Percentiles rank a stretch among this genome's conserved stretches.
These are phyloP conservation scores for Lolium multiflorum DNA, from an alignment of 176 grass and related monocot genomes.

Conservation along the genomic window DNA sequence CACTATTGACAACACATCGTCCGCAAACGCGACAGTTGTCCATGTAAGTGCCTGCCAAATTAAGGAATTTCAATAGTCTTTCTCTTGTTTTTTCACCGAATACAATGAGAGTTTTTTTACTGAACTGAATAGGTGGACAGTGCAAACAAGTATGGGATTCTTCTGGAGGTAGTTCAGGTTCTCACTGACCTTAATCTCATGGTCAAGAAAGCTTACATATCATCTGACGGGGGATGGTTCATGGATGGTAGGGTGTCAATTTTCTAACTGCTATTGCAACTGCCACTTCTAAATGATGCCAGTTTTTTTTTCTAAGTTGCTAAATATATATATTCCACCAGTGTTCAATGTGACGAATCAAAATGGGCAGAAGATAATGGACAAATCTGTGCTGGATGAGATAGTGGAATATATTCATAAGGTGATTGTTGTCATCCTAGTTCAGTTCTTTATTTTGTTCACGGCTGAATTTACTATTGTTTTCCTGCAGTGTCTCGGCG, in stretches of 20 bases:
- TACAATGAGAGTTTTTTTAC: background rate
- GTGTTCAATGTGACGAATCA: conserved; percentile 89
- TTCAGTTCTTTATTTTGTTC: conserved; percentile 31
- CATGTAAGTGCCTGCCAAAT: conserved; percentile 51
- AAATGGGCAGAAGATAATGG: conserved; percentile 75
- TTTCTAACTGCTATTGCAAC: conserved; percentile 1
- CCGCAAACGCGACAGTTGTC: conserved; percentile 77
- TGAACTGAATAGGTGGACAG: conserved; percentile 75
- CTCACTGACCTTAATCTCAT: conserved; percentile 84
- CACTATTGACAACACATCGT: conserved; percentile 74
- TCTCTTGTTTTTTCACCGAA: conserved; percentile 26
- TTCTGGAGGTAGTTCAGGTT: conserved; percentile 92
- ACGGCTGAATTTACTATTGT: conserved; percentile 19
- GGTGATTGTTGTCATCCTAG: conserved; percentile 42
- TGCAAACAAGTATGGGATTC: conserved; percentile 86
- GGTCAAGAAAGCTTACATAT: conserved; percentile 91
- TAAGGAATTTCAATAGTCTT: background rate
- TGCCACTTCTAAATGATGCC: background rate
- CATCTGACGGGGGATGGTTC: conserved; percentile 91
- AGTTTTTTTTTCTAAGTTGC: background rate
- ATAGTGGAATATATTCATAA: conserved; percentile 69
- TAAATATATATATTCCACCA: conserved; percentile 35
- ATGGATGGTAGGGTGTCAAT: conserved; percentile 71
- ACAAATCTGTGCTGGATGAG: conserved; percentile 47
- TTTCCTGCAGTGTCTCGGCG: conserved; percentile 57